These are phyloP conservation scores for Berkeleyomyces rouxiae DNA, from an alignment of 2,329 filamentous ascomycete species.

Conservation along the genomic window DNA sequence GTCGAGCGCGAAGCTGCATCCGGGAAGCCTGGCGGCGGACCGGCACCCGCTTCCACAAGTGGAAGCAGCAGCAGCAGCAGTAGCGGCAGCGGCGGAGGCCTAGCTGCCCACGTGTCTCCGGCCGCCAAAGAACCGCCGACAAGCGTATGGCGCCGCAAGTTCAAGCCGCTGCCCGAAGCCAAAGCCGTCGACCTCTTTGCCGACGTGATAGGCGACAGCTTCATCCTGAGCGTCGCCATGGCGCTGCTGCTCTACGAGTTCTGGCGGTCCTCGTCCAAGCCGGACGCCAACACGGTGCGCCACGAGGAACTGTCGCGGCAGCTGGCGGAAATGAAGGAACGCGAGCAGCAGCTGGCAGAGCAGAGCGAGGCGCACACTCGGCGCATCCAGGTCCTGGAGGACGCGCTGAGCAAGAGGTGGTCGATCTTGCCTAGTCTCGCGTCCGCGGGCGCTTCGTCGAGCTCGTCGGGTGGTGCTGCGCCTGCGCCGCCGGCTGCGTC, in stretches of 20 bases:
- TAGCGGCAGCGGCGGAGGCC: background rate
- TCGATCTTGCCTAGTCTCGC: constrained; percentile 28
- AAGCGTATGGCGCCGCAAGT: constrained; percentile 46
- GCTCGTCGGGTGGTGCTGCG: background rate
- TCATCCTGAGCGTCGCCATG: constrained; percentile 43
- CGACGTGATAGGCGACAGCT: constrained; percentile 46
- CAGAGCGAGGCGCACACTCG: constrained; percentile 29
- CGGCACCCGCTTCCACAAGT: background rate
- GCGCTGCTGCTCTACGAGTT: constrained; percentile 45
- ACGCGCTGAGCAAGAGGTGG: constrained; percentile 33
- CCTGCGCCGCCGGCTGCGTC: background rate
- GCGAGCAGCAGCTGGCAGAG: constrained; percentile 32
- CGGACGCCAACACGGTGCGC: constrained; percentile 38
- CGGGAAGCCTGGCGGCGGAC: background rate
- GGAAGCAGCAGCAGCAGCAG: background rate
- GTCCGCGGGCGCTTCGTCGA: background rate
- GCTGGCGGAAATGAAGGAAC: constrained; percentile 32
- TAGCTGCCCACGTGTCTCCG: background rate
- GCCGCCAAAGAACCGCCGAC: constrained; percentile 10
- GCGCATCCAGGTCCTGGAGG: constrained; percentile 36
- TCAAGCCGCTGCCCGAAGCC: constrained; percentile 43
- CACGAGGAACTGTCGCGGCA: constrained; percentile 33
- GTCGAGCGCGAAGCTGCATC: constrained; percentile 30
- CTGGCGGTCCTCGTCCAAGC: constrained; percentile 40
- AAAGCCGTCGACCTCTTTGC: constrained; percentile 53